Evolutionary conservation across 371 early-diverging fungal species (phyloP).

Genomic region (Mortierella sp.): DNA sequence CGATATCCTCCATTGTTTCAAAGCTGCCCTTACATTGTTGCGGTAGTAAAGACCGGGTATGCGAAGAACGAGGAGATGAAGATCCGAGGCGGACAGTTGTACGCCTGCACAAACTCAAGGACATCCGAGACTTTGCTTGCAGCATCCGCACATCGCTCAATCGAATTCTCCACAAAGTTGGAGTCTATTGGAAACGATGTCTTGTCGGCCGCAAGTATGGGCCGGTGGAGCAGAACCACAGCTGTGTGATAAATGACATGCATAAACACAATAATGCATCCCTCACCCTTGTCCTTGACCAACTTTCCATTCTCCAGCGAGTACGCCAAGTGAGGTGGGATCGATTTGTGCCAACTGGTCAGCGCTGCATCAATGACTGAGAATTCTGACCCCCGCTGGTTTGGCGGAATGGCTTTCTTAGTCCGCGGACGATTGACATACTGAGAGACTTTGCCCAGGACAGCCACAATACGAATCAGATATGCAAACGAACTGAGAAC

Average conservation of each 20-base stretch:
- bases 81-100: conserved; percentile 37
- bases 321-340: conserved; percentile 58
- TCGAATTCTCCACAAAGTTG: conserved; percentile 56
- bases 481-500: conserved; percentile 51
- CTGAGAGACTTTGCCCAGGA: conserved; percentile 60
- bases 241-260: conserved; percentile 64
- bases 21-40: conserved; percentile 57
- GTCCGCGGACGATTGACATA: conserved; percentile 62
- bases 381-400: conserved; percentile 59
- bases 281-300: conserved; percentile 47
- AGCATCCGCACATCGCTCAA: conserved; percentile 59
- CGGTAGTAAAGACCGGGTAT: conserved; percentile 65
- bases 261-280: conserved; percentile 43
- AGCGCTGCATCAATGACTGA: conserved; percentile 57
- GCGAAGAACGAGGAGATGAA: conserved; percentile 62
- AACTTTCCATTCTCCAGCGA: conserved; percentile 54
- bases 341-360: conserved; percentile 57
- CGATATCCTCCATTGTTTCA: not conserved
- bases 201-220: conserved; percentile 51
- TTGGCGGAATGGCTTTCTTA: conserved; percentile 46
- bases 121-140: conserved; percentile 63
- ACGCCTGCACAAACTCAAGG: conserved; percentile 52
- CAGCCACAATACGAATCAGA: conserved; percentile 48
- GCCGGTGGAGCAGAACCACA: conserved; percentile 63
- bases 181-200: conserved; percentile 52